phyloP scores from a whole-genome alignment of 495 filamentous ascomycete genomes.

The Penicillium coffeae region DNA sequence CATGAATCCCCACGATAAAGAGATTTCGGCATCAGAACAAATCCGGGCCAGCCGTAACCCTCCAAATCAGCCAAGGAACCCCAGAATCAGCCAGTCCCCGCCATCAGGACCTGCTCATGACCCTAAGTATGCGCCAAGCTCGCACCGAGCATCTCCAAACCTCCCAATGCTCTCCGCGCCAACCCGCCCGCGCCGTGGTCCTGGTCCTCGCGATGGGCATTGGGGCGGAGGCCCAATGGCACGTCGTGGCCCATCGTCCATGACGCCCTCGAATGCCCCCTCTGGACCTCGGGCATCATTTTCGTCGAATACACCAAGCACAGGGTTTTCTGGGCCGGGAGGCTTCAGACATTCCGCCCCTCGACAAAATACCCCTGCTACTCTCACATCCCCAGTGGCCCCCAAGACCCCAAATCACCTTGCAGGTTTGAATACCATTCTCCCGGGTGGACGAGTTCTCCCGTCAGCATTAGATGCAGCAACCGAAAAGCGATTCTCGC shows the following conservation, averaged over 20 bases:
- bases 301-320: conserved; percentile 16
- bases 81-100: conserved; percentile 32
- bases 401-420: conserved; percentile 52
- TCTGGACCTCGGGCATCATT: conserved; percentile 43
- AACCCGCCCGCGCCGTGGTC: conserved; percentile 54
- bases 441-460: conserved; percentile 48
- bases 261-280: conserved; percentile 32
- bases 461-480: conserved; percentile 35
- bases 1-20: conserved; percentile 1
- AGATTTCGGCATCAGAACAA: not conserved
- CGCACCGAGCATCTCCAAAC: conserved; percentile 43
- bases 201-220: conserved; percentile 30
- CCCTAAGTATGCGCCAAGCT: conserved; percentile 42
- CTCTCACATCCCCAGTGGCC: conserved; percentile 43
- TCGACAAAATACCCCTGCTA: conserved; percentile 47
- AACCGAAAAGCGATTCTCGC: conserved; percentile 44
- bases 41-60: conserved; percentile 14
- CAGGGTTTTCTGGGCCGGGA: conserved; percentile 3
- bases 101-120: conserved; percentile 47
- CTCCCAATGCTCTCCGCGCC: conserved; percentile 54
- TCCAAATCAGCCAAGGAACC: conserved; percentile 36
- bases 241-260: conserved; percentile 36
- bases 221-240: conserved; percentile 33
- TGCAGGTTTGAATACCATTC: conserved; percentile 44
- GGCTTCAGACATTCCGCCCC: conserved; percentile 39